Evolutionary conservation across 164 flowering plant species (phyloP), one percentile per base, ranked within the genome.

Genomic region (Tinospora cordifolia): DNA sequence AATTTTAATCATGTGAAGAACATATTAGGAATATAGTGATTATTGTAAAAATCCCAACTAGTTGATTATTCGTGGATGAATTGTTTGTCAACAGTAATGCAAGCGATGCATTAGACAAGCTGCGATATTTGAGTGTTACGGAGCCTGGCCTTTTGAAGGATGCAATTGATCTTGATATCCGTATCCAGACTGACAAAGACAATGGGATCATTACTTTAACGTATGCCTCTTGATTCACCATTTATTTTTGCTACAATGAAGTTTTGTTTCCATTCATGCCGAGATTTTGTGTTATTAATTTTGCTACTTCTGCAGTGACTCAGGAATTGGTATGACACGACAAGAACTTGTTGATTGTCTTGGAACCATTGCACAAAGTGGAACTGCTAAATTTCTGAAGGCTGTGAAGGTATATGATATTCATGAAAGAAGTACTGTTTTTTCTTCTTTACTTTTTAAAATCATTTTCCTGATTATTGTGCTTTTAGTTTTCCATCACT

Each of bases 341-440:
- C 86, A 90, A 82, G 99, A 95, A 63, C 89, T 95, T 49, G 85
- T 95, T 73, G 99, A 95, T 69, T 95, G 98, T 76, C 97, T 95
- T 74, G 99, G 99, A 73, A 95, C 99, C 25, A 95, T 95, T 78
- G 99, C 99, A 13, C 98, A 95, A 70, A 95, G 99, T 90, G 98
- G 99, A 77, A 95, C 99, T 64, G 96, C 97, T 46, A 95, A 92
- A 78, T 95, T 92, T 75, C 79, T 91, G 59, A 85, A 90, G 78
- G 89, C 91, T 51, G 25, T 95, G 76, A 95, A 92, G 97, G 99
- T 90, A 25, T 90, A 25, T 47, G 24, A 19, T 30, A 11, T 67
- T 60, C 17, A 40, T 70, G 8, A 22, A 63, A 19, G 3, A 54
- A 38, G 24, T 30, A 30, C 2, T 10, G 59, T 54, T 54, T 44